Base-by-base conservation (phyloP, 495 filamentous ascomycete genomes). In the Aspergillus sclerotioniger region DNA sequence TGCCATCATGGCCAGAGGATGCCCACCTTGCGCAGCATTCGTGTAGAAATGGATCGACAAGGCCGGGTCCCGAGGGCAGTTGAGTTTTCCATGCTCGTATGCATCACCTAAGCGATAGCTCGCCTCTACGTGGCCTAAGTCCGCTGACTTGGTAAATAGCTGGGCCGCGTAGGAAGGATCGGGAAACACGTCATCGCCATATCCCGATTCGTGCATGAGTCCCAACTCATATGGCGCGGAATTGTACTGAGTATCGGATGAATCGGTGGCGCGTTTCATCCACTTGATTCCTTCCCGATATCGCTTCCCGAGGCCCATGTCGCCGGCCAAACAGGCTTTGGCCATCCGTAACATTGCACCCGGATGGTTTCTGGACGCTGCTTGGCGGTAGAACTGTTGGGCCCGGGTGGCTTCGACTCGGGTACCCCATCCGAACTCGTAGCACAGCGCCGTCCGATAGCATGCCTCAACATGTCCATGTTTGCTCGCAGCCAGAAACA, bases 21-120 rank as follows among this genome's bases (percentile, higher is more conserved):
- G 89, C 1, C 89, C 90, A 12, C 80, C 75, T 62, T 95, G 90
- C 10, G 94, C 94, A 9, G 94, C 94, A 4, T 84, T 86, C 7
- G 92, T 98, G 71, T 99, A 99, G 67, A 96, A 98, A 68, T 99
- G 94, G 17, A 99, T 91, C 63, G 91, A 96, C 52, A 99, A 72
- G 3, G 92, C 92, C 3, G 95, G 90, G 70, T 99, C 94, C 20
- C 84, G 82, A 0, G 94, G 94, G 70, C 94, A 98, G 58, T 80
- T 84, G 16, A 97, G 77, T 60, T 86, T 87, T 0, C 94, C 95
- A 61, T 96, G 90, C 68, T 99, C 94, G 67, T 99, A 99, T 1
- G 93, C 91, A 70, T 96, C 91, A n/a, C 94, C 94, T 70, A 99
- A 84, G 25, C 90, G 80, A 70, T 85, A 94, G 57, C 85, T 86